Base-by-base conservation (phyloP, 495 filamentous ascomycete genomes). In the Achaetomiella virescens region DNA sequence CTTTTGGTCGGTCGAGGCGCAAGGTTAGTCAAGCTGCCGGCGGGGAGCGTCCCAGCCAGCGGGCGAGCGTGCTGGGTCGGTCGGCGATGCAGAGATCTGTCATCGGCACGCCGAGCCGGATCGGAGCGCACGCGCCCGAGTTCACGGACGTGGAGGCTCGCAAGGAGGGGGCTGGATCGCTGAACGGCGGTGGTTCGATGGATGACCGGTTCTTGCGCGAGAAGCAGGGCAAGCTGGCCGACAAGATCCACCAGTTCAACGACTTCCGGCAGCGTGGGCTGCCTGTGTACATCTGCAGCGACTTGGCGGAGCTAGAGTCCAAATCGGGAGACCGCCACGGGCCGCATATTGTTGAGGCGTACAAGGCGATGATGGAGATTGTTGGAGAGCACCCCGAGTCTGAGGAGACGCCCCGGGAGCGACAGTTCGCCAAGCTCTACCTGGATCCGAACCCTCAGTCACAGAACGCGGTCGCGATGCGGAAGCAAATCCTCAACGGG, bases 211-310 rank as follows among this genome's bases (percentile, higher is more conserved):
- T 87, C 62, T 62, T 84, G 49, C 78, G 90, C 42, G 85, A 91
- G 59, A 95, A 91, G 72, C 87, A 95, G 76, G 78, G 81, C 37
- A 81, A 82, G 64, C 87, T 89, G 63, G 81, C 86, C 2, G 84
- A 86, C 47, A 86, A 86, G 62, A 82, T 97, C 37, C 85, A 84
- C 61, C 75, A 80, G 48, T 75, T 97, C 54, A 96, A 96, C 66
- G 67, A 78, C 47, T 77, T 82, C 33, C 80, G 91, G 21, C 75
- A 91, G n/a, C 71, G 81, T 50, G 77, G 79, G 45, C 74, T 74
- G 29, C 77, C 78, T 1, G 87, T 83, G 62, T 85, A 89, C 22
- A 70, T 96, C 33, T 73, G 91, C 46, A 72, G 84, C 58, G 81
- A 88, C 55, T 86, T 97, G 60, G 78, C 81, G 10, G 76, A 80